phyloP scores from a whole-genome alignment of 768 basidiomycete genomes.

The Mycena galericulata region DNA sequence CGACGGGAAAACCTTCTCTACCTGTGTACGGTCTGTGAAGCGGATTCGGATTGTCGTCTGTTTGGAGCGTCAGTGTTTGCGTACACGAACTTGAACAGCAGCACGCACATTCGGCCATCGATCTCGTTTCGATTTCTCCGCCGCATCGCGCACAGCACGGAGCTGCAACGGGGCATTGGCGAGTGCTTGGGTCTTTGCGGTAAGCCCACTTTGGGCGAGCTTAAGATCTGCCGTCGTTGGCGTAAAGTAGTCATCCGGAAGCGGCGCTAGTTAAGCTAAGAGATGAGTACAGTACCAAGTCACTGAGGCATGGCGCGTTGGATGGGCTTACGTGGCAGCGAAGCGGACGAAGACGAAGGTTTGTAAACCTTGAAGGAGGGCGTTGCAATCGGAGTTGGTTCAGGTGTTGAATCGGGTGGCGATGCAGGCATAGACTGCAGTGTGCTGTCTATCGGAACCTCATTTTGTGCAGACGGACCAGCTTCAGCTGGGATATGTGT shows the following conservation, averaged over 20 bases:
- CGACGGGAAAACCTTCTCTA: conserved; percentile 85
- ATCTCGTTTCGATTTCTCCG: conserved; percentile 67
- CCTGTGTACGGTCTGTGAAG: conserved; percentile 84
- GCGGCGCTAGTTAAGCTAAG: conserved; percentile 51
- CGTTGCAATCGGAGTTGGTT: conserved; percentile 18
- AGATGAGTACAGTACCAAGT: conserved; percentile 14
- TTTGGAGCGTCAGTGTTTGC: neutral
- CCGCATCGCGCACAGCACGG: conserved; percentile 71
- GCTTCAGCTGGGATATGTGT: conserved; percentile 32
- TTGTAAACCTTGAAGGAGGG: conserved; percentile 62
- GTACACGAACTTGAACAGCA: neutral
- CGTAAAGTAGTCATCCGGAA: conserved; percentile 82
- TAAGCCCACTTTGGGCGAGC: conserved; percentile 71
- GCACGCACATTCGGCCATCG: conserved; percentile 78
- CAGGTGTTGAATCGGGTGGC: conserved; percentile 21
- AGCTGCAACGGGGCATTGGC: conserved; percentile 79
- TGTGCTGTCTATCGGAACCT: conserved; percentile 8
- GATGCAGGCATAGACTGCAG: neutral
- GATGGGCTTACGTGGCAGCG: conserved; percentile 49
- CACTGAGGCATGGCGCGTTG: neutral
- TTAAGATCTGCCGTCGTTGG: conserved; percentile 79
- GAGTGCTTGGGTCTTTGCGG: conserved; percentile 71
- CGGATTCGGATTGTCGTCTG: conserved; percentile 87
- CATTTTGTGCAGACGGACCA: conserved; percentile 15
- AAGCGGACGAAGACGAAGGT: conserved; percentile 47